phyloP scores from a whole-genome alignment of 2,329 filamentous ascomycete species.

The Shiraia bambusicola region DNA sequence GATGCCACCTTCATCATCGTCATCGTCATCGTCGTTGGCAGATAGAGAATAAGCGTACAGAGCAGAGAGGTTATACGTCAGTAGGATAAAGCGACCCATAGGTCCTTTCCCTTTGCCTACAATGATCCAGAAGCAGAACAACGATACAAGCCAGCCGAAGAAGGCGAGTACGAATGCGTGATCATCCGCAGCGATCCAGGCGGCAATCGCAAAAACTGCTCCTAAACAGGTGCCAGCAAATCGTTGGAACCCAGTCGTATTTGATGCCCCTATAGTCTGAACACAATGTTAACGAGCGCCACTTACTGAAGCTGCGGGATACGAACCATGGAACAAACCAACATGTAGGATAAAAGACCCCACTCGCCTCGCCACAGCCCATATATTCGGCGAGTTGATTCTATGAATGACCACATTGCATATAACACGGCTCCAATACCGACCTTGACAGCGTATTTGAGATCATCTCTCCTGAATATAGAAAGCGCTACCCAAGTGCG shows the following conservation, averaged over 20 bases:
- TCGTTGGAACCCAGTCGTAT: constrained; percentile 84
- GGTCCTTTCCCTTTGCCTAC: constrained; percentile 80
- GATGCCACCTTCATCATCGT: constrained; percentile 80
- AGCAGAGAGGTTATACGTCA: constrained; percentile 94
- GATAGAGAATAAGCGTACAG: constrained; percentile 92
- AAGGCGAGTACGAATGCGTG: constrained; percentile 76
- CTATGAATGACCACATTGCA: constrained; percentile 84
- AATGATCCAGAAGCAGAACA: constrained; percentile 88
- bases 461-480: constrained; percentile 64
- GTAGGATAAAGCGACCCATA: constrained; percentile 87
- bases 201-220: constrained; percentile 69
- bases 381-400: constrained; percentile 75
- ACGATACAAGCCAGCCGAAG: constrained; percentile 77
- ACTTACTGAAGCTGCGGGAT: neutral
- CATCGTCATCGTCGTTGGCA: constrained; percentile 74
- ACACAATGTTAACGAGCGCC: neutral
- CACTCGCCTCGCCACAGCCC: constrained; percentile 91
- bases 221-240: constrained; percentile 86
- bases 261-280: constrained; percentile 86
- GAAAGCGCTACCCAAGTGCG: constrained; percentile 58
- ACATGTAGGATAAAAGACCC: constrained; percentile 95
- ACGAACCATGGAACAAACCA: constrained; percentile 82
- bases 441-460: constrained; percentile 86
- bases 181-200: constrained; percentile 75
- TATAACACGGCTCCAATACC: constrained; percentile 86